phyloP scores from a whole-genome alignment of 768 basidiomycete genomes.

The Daedalea quercina region DNA sequence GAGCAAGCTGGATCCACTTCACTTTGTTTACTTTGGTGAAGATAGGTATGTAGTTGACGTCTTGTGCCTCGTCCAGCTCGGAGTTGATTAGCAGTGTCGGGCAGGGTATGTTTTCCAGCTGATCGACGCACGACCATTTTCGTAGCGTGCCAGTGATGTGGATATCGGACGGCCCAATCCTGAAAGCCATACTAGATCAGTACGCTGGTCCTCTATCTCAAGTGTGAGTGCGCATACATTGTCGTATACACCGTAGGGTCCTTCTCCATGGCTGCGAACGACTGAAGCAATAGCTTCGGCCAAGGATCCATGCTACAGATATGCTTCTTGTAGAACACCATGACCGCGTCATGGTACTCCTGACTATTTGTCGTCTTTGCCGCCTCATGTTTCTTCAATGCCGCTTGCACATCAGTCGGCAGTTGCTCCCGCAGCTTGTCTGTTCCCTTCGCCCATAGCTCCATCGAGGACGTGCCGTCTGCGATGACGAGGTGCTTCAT shows the following conservation, averaged over 20 bases:
- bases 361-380: constrained; percentile 32
- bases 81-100: constrained; percentile 31
- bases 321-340: constrained; percentile 35
- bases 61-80: constrained; percentile 31
- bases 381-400: constrained; percentile 31
- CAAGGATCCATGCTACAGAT: constrained; percentile 37
- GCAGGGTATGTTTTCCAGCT: constrained; percentile 31
- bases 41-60: constrained; percentile 28
- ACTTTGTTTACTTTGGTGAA: constrained; percentile 30
- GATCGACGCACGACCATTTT: constrained; percentile 39
- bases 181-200: neutral
- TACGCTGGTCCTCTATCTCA: neutral
- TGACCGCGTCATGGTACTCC: constrained; percentile 37
- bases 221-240: constrained; percentile 21
- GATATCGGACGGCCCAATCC: constrained; percentile 30
- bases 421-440: constrained; percentile 25
- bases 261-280: constrained; percentile 26
- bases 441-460: constrained; percentile 23
- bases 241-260: constrained; percentile 31
- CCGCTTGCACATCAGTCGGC: constrained; percentile 23
- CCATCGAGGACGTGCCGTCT: constrained; percentile 22
- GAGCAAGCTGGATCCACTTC: constrained; percentile 35
- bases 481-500: constrained; percentile 26
- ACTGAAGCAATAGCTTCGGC: constrained; percentile 29
- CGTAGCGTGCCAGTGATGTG: constrained; percentile 33